Percentiles rank a stretch among this genome's conserved stretches.
These are phyloP conservation scores for Tuber calosporum DNA, from an alignment of 495 filamentous ascomycete species.

Conservation along the genomic window DNA sequence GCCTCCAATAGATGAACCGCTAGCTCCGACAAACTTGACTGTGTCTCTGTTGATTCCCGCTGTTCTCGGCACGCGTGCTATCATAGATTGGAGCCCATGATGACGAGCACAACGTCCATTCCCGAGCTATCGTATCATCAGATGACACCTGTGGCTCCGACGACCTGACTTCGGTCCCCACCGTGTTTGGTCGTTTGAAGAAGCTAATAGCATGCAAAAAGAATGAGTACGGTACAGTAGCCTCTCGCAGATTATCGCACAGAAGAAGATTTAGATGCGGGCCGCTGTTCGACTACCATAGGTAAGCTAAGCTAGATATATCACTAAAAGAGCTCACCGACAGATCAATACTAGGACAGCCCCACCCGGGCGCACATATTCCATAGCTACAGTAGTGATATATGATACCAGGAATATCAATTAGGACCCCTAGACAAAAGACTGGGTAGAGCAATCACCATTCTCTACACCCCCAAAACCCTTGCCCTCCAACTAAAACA, in stretches of 20 bases:
- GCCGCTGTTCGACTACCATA: not conserved
- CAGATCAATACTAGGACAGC: not conserved
- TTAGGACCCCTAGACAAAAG: not conserved
- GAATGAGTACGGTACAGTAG: too few relatives aligned
- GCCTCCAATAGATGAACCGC: not conserved
- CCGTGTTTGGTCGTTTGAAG: not conserved
- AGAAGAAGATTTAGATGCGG: not conserved
- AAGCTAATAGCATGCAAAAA: not conserved
- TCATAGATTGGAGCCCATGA: not conserved
- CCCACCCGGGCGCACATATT: not conserved
- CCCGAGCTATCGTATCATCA: not conserved
- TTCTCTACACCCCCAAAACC: not conserved
- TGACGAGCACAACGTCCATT: not conserved
- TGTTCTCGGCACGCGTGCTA: not conserved
- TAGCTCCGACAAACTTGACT: not conserved
- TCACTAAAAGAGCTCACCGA: not conserved
- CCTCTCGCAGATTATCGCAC: not conserved
- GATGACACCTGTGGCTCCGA: not conserved
- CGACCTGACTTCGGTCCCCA: not conserved
- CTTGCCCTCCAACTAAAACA: not conserved
- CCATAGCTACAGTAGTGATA: not conserved
- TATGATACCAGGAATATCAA: not conserved
- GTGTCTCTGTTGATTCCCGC: not conserved
- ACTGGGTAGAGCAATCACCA: not conserved
- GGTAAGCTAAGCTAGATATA: not conserved